Percentiles rank a stretch among this genome's conserved stretches.
These are phyloP conservation scores for Globisporangium camurandrum DNA, from an alignment of 352 stramenopile genomes.

Conservation along the genomic window DNA sequence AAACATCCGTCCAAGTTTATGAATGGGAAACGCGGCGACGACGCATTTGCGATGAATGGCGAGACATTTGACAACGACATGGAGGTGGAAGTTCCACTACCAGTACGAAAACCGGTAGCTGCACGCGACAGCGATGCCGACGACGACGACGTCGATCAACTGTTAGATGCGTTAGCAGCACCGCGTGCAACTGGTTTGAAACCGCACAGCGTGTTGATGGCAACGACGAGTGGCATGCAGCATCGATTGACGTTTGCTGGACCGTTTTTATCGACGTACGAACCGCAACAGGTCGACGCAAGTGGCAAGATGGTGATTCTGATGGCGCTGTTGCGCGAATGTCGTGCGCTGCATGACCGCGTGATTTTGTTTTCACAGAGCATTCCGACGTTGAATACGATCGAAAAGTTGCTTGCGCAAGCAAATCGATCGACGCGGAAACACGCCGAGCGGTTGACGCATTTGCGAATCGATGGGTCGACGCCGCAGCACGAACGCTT, in stretches of 20 bases:
- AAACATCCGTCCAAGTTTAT: constrained; percentile 20
- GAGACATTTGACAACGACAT: constrained; percentile 33
- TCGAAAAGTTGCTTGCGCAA: constrained; percentile 60
- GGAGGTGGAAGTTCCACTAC: neutral
- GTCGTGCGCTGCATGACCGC: constrained; percentile 65
- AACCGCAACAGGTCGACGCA: constrained; percentile 38
- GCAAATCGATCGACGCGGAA: constrained; percentile 49
- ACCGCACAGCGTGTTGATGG: neutral
- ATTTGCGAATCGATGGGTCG: constrained; percentile 78
- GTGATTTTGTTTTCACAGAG: constrained; percentile 89
- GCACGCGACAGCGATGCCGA: constrained; percentile 13
- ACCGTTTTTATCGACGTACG: constrained; percentile 55
- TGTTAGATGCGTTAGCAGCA: constrained; percentile 27
- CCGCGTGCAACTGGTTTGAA: neutral
- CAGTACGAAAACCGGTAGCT: too few species aligned
- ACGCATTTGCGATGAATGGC: constrained; percentile 52
- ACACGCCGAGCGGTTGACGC: constrained; percentile 38
- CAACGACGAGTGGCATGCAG: neutral
- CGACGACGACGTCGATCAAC: constrained; percentile 27
- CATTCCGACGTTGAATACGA: constrained; percentile 78
- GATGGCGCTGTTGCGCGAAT: constrained; percentile 69
- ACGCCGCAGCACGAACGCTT: constrained; percentile 76
- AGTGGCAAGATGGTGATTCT: constrained; percentile 87
- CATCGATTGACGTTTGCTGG: constrained; percentile 73
- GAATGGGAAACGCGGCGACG: constrained; percentile 28